Evolutionary conservation across 306 rosid genomes (phyloP), one percentile per base, ranked within the genome.

Genomic region (Prunus padus): DNA sequence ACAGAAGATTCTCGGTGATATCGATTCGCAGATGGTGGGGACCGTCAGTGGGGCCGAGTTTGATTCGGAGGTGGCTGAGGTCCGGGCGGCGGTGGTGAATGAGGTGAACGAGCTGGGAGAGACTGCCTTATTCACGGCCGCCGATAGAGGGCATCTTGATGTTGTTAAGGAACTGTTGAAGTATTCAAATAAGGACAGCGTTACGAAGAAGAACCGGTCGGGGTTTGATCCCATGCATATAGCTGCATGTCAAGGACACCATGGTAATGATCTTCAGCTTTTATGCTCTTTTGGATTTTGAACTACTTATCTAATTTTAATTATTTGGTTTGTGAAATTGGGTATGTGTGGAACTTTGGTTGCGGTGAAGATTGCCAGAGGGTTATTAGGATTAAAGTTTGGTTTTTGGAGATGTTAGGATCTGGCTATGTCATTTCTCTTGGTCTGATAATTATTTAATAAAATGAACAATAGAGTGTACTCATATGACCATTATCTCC

Each of bases 61-160:
- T 2, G 88, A 81, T 13, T 57, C 92, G 4, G 99, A 96, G 85
- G 92, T 92, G 60, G 98, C 92, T n/a, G 98, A 96, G 82, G 95
- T 96, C 3, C 85, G 91, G 52, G 96, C 98, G 18, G 84, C 86
- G 9, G 84, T 96, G 70, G 91, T 92, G 13, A 92, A 92, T 33
- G 99, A 96, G 82, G 97, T 88, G 69, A 96, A 96, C 73, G 98
- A 96, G 81, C 85, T 89, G 56, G 97, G 92, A 28, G 99, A 92
- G 69, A 96, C 98, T 4, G 87, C 98, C 54, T 61, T 96, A 65
- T 92, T 87, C 74, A 90, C 96, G 1, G 99, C 98, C 15, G 97
- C 98, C n/a, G 97, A 92, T 26, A 86, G 23, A 46, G 99, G 99
- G 0, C 90, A 92, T 71, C 90, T 96, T 28, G 96, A 96, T 49